phyloP scores from a whole-genome alignment of 2,329 filamentous ascomycete species.

The Fusarium pseudograminearum region DNA sequence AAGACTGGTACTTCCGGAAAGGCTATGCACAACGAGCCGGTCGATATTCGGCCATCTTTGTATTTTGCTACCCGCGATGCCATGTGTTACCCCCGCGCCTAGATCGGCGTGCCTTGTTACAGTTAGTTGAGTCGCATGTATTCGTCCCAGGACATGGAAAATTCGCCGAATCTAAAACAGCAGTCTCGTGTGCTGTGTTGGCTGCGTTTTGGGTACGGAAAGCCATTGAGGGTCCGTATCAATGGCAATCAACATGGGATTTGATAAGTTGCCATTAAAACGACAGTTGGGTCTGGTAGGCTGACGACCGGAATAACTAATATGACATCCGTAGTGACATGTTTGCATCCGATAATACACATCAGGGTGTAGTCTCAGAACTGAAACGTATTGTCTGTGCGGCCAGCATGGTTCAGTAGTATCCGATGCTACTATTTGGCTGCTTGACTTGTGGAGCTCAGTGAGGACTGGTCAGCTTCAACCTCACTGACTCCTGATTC shows the following conservation, averaged over 20 bases:
- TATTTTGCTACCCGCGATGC: conserved; percentile 39
- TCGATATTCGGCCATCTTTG: conserved; percentile 38
- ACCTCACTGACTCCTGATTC: conserved; percentile 41
- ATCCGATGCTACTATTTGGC: conserved; percentile 35
- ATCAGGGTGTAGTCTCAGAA: conserved; percentile 39
- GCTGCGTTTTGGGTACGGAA: conserved; percentile 8
- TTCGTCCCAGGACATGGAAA: conserved; percentile 34
- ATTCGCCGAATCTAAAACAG: conserved; percentile 30
- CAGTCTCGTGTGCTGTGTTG: conserved; percentile 4
- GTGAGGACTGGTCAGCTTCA: conserved; percentile 28
- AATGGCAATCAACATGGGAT: neutral
- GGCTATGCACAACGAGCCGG: conserved; percentile 41
- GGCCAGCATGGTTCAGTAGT: conserved; percentile 36
- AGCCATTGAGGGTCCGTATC: neutral
- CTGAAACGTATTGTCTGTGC: conserved; percentile 42
- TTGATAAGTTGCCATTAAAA: neutral
- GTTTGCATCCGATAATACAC: conserved; percentile 24
- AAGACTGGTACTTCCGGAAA: conserved; percentile 38
- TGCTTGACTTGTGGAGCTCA: conserved; percentile 46
- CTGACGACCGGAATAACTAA: conserved; percentile 3
- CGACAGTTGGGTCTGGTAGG: neutral
- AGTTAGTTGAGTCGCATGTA: conserved; percentile 18
- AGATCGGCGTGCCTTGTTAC: conserved; percentile 35
- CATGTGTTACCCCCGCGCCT: conserved; percentile 44
- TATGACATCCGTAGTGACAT: conserved; percentile 17